Evolutionary conservation across 164 flowering plant species (phyloP), one percentile per base, ranked within the genome.

Genomic region (Magnolia sinica): DNA sequence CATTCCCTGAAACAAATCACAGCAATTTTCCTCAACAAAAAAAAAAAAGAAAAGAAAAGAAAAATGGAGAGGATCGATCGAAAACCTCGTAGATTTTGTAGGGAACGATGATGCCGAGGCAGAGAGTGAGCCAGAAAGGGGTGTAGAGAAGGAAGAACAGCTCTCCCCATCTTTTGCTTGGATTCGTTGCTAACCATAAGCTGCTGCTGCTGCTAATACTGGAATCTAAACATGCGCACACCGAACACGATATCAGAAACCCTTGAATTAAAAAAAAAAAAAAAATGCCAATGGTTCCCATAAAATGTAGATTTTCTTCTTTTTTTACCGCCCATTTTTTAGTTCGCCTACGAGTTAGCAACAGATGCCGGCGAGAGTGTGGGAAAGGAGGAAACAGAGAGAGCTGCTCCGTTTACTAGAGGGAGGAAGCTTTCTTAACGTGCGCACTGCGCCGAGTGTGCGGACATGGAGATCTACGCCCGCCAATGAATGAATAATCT

Each of bases 121-220:
- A 92, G 20, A 96, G 93, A 76, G 98, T 94, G 78, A 96, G 91
- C 99, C 99, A 96, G 76, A 96, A 94, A 0, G 99, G 99, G 58
- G 99, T 90, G 78, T 96, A 96, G 65, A 83, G 23, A 23, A 96
- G 91, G 77, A 96, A 96, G 78, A 94, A 94, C 68, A 94, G 31
- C 81, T 96, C 99, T 13, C 89, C 97, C 99, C 98, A 96, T 90
- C 96, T 82, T 87, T 96, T 96, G 86, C 99, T 96, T 1, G 92
- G 93, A 79, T 90, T 89, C 16, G 87, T 72, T 74, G 99, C 89
- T n/a, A 94, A 77, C 99, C 98, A 96, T 8, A 85, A 74, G 77
- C 85, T 86, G 14, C 52, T 31, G 75, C 64, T 23, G 49, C 71
- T 67, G 64, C 77, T 68, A n/a, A 13, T 18, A 50, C 49, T 1